These are phyloP conservation scores for Beauveria sp. DNA, from an alignment of 2,329 filamentous ascomycete genomes.

Conservation along the genomic window DNA sequence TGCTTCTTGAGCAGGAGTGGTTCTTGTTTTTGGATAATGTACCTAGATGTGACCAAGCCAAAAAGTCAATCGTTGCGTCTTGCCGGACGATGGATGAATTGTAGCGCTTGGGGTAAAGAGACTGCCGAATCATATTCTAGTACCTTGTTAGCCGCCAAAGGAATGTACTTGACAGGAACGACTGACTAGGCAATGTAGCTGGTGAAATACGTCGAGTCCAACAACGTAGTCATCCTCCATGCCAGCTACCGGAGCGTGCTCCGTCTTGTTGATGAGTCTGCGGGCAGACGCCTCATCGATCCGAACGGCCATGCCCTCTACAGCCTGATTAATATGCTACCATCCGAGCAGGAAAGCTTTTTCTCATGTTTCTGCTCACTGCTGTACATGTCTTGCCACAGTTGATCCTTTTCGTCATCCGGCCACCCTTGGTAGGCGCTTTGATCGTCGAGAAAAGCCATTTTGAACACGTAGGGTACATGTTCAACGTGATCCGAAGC, in stretches of 20 bases:
- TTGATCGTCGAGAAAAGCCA: background rate
- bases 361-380: background rate
- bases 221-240: conserved; percentile 9
- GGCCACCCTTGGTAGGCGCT: conserved; percentile 11
- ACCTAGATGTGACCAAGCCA: conserved; percentile 10
- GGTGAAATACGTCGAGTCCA: conserved; percentile 12
- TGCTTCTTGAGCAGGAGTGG: too few species aligned
- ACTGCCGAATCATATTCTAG: conserved; percentile 10
- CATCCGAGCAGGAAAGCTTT: too few species aligned
- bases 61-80: conserved; percentile 9
- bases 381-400: conserved; percentile 10
- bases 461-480: background rate
- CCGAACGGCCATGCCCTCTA: conserved; percentile 3
- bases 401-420: conserved; percentile 5
- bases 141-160: background rate
- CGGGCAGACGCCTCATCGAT: background rate
- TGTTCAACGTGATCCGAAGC: background rate
- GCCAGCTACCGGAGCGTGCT: background rate
- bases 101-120: conserved; percentile 5
- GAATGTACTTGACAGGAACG: background rate
- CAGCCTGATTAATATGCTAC: background rate
- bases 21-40: background rate
- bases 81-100: conserved; percentile 10
- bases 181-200: conserved; percentile 11
- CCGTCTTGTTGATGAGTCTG: conserved; percentile 1